These are phyloP conservation scores for Metarhizium robertsii DNA, from an alignment of 2,329 filamentous ascomycete genomes.

Conservation along the genomic window DNA sequence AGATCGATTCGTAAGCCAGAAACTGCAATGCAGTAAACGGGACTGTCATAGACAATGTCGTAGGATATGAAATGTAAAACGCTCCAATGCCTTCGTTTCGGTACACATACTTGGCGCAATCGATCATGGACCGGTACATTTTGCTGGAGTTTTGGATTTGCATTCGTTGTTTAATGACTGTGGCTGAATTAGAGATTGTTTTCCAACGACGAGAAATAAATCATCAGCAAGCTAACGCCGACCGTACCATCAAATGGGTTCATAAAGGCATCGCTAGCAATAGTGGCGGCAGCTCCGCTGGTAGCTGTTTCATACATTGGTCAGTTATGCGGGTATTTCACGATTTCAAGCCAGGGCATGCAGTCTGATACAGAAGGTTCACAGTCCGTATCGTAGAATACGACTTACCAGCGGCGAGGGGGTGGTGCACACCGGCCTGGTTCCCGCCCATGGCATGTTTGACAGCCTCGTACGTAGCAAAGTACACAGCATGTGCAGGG, in stretches of 20 bases:
- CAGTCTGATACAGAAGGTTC: background rate
- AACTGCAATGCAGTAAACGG: conserved; percentile 97
- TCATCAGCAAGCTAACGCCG: background rate
- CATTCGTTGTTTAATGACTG: conserved; percentile 99
- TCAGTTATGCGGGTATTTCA: conserved; percentile 2
- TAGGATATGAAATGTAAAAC: conserved; percentile 98
- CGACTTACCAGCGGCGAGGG: conserved; percentile 74
- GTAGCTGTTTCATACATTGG: conserved; percentile 47
- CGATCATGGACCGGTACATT: conserved; percentile 73
- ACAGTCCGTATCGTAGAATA: background rate
- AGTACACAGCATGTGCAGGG: conserved; percentile 95
- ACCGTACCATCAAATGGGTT: conserved; percentile 91
- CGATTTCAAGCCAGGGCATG: background rate
- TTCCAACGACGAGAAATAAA: background rate
- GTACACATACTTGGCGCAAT: conserved; percentile 86
- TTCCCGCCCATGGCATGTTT: conserved; percentile 96
- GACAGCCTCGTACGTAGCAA: conserved; percentile 94
- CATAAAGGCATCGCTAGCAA: conserved; percentile 97
- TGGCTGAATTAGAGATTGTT: background rate
- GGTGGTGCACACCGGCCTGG: conserved; percentile 77
- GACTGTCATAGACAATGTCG: conserved; percentile 95
- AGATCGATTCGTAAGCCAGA: conserved; percentile 94
- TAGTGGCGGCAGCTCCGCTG: conserved; percentile 89
- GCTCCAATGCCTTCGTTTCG: conserved; percentile 77
- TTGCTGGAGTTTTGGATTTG: conserved; percentile 89